Conservation (phyloP, 345 rosid genomes). For the Eucalyptus sp. region DNA sequence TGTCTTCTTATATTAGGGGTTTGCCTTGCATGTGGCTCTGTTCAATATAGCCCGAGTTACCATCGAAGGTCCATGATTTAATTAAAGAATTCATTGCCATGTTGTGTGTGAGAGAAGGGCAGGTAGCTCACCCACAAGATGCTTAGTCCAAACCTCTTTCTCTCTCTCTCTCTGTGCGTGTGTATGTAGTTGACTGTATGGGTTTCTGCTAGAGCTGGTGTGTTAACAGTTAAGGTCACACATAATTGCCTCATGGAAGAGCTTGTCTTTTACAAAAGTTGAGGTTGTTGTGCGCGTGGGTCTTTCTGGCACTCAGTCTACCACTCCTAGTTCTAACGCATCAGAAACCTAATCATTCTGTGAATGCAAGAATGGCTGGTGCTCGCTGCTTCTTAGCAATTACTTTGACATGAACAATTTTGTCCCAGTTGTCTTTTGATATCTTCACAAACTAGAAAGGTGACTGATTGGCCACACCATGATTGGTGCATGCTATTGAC, state of each 20-base stretch:
- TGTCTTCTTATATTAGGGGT: conserved; percentile 9
- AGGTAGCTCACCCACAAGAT: conserved; percentile 94
- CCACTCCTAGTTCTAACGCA: not conserved
- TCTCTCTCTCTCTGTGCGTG: not conserved
- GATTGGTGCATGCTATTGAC: not conserved
- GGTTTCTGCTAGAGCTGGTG: not conserved
- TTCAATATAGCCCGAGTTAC: not conserved
- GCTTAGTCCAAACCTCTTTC: conserved; percentile 33
- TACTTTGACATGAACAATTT: not conserved
- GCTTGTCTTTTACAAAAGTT: not conserved
- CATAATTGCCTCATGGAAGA: not conserved
- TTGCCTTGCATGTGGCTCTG: not conserved
- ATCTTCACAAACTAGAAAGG: not conserved
- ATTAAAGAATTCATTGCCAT: conserved; percentile 91
- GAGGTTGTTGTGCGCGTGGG: not conserved
- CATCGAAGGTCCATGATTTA: conserved; percentile 73
- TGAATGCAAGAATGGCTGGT: not conserved
- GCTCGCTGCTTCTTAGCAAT: not conserved
- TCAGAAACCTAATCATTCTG: not conserved
- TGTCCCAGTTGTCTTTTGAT: not conserved
- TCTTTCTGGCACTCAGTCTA: not conserved
- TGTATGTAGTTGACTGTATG: not conserved
- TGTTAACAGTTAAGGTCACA: conserved; percentile 1
- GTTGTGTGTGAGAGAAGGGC: conserved; percentile 71
- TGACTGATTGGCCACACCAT: not conserved